phyloP scores from a whole-genome alignment of 2,329 filamentous ascomycete genomes.

The Colletotrichum destructivum region DNA sequence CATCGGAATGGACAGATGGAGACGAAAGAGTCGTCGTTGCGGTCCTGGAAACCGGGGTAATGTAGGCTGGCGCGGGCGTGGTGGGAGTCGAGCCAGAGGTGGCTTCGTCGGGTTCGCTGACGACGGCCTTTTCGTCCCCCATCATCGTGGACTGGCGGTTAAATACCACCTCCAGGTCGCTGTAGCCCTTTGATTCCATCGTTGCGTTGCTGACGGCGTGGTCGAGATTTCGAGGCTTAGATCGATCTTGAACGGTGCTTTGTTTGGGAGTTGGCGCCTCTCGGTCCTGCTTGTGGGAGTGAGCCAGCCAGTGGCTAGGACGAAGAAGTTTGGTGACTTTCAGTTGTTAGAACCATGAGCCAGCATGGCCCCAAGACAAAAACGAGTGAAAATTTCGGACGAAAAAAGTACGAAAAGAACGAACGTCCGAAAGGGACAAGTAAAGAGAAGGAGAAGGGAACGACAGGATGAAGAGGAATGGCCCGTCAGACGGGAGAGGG shows the following conservation, averaged over 20 bases:
- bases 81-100: background rate
- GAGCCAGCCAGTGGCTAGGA: background rate
- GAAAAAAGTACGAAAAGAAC: background rate
- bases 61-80: background rate
- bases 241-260: background rate
- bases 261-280: background rate
- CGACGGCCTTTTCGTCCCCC: background rate
- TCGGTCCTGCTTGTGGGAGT: background rate
- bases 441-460: background rate
- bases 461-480: background rate
- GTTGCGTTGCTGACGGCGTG: background rate
- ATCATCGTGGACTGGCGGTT: conserved; percentile 12
- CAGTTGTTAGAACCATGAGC: conserved; percentile 10
- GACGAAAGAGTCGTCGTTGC: background rate
- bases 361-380: conserved; percentile 15
- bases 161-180: conserved; percentile 18
- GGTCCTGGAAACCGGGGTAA: background rate
- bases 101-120: background rate
- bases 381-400: background rate
- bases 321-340: background rate
- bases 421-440: background rate
- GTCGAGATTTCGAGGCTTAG: background rate
- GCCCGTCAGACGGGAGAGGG: background rate
- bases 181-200: conserved; percentile 7
- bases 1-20: background rate